Evolutionary conservation across 306 rosid genomes (phyloP).

Genomic region (Hippophae rhamnoides): DNA sequence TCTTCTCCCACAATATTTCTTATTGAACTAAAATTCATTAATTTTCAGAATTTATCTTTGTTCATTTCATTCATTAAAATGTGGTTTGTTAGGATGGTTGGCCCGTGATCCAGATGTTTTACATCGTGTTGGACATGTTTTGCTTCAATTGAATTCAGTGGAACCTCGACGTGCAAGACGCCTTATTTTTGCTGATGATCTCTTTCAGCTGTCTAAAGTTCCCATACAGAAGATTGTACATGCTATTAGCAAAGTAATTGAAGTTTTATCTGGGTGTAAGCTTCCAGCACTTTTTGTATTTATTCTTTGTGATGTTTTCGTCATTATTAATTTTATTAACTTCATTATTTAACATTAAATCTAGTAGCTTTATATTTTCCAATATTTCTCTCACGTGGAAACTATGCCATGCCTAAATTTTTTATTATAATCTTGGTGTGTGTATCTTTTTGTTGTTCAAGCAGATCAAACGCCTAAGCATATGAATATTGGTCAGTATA

Average conservation of each 20-base stretch:
- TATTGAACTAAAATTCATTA: neutral
- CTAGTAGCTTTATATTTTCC: neutral
- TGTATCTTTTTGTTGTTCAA: conserved; percentile 30
- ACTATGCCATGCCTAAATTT: conserved; percentile 6
- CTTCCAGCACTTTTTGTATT: conserved; percentile 16
- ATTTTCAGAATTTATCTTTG: neutral
- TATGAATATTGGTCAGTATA: conserved; percentile 51
- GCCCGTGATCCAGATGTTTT: conserved; percentile 64
- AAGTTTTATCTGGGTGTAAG: conserved; percentile 77
- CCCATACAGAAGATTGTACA: conserved; percentile 47
- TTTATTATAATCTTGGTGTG: conserved; percentile 5
- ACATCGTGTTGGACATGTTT: conserved; percentile 60
- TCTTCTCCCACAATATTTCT: neutral
- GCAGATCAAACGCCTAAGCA: conserved; percentile 65
- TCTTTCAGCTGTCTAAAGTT: conserved; percentile 59
- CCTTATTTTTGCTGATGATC: conserved; percentile 73
- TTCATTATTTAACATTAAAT: neutral
- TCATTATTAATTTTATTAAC: neutral
- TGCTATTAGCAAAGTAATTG: conserved; percentile 44
- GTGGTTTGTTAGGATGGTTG: conserved; percentile 52
- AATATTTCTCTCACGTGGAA: neutral
- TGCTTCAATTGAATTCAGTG: conserved; percentile 45
- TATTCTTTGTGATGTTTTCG: neutral
- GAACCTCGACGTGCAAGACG: conserved; percentile 51
- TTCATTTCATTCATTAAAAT: conserved; percentile 16